These are phyloP conservation scores for Terana coerulea DNA, from an alignment of 768 basidiomycete species.

Conservation along the genomic window DNA sequence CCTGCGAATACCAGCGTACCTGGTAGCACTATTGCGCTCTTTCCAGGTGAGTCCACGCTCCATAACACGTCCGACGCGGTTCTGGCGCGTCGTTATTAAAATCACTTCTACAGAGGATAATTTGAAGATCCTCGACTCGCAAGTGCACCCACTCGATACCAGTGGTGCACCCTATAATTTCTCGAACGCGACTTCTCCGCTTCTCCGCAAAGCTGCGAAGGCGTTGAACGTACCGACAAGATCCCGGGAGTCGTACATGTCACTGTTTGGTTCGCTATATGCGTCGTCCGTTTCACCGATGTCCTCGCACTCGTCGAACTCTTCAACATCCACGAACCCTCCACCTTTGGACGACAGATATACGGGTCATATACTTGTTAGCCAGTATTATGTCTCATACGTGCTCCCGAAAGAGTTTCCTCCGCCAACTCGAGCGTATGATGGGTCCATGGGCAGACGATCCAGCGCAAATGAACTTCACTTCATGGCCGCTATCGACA, in stretches of 20 bases:
- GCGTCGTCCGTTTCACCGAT: slow-evolving; percentile 32
- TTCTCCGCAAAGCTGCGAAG: slow-evolving; percentile 64
- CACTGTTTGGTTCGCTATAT: slow-evolving; percentile 48
- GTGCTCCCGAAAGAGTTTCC: slow-evolving; percentile 67
- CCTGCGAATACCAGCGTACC: slow-evolving; percentile 64
- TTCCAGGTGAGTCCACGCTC: slow-evolving; percentile 50
- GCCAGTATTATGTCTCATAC: slow-evolving; percentile 72
- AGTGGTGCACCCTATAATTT: slow-evolving; percentile 75
- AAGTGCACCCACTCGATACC: slow-evolving; percentile 72
- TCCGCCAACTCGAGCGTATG: slow-evolving; percentile 26
- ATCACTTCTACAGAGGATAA: slow-evolving; percentile 58
- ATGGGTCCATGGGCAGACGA: slow-evolving; percentile 3
- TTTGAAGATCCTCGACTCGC: slow-evolving; percentile 66
- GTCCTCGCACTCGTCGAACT: slow-evolving; percentile 31
- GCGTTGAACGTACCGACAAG: slow-evolving; percentile 64
- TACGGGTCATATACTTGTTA: slow-evolving; percentile 72
- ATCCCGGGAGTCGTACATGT: slow-evolving; percentile 55
- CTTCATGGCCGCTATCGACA: slow-evolving; percentile 79
- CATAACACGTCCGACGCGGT: background rate
- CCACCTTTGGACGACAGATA: slow-evolving; percentile 62
- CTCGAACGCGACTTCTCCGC: slow-evolving; percentile 55
- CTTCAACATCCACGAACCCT: slow-evolving; percentile 28
- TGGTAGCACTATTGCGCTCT: slow-evolving; percentile 67
- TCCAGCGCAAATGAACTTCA: slow-evolving; percentile 38
- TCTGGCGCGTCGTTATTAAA: background rate